These are phyloP conservation scores for Serendipita sp. DNA, from an alignment of 768 basidiomycete genomes.

Conservation along the genomic window DNA sequence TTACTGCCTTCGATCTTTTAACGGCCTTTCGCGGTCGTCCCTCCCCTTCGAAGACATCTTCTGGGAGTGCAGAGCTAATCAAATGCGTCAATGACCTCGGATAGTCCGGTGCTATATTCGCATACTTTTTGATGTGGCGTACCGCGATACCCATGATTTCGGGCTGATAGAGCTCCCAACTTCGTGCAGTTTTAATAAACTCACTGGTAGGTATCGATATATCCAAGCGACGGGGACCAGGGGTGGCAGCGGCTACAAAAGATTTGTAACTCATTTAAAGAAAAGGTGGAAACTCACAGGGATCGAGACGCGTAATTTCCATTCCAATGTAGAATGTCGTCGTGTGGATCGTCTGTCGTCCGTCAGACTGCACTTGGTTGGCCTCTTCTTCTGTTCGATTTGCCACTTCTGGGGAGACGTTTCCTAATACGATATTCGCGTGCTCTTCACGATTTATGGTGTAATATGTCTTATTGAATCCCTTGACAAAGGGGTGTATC, in stretches of 20 bases:
- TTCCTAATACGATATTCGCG: slow-evolving; percentile 73
- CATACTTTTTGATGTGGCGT: slow-evolving; percentile 79
- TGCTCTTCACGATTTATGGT: slow-evolving; percentile 82
- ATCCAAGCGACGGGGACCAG: slow-evolving; percentile 72
- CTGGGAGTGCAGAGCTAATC: slow-evolving; percentile 53
- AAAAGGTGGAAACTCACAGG: neutral
- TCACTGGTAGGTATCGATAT: slow-evolving; percentile 95
- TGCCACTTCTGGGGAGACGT: slow-evolving; percentile 53
- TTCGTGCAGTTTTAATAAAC: slow-evolving; percentile 83
- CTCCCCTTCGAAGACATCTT: slow-evolving; percentile 66
- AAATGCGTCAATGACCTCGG: slow-evolving; percentile 8
- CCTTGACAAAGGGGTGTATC: slow-evolving; percentile 91
- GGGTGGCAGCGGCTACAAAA: slow-evolving; percentile 41
- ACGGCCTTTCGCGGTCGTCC: slow-evolving; percentile 57
- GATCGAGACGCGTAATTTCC: slow-evolving; percentile 34
- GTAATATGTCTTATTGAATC: slow-evolving; percentile 74
- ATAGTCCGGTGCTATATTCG: neutral
- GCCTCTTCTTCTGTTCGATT: slow-evolving; percentile 62
- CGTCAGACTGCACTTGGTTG: slow-evolving; percentile 31
- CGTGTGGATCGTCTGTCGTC: slow-evolving; percentile 68
- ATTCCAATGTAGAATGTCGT: slow-evolving; percentile 98
- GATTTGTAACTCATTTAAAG: neutral
- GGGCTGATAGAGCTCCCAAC: slow-evolving; percentile 92
- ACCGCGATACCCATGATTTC: slow-evolving; percentile 87
- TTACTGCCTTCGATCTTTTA: slow-evolving; percentile 19